Conservation (phyloP, 2,329 filamentous ascomycete species). For the Seiridium unicorne region DNA sequence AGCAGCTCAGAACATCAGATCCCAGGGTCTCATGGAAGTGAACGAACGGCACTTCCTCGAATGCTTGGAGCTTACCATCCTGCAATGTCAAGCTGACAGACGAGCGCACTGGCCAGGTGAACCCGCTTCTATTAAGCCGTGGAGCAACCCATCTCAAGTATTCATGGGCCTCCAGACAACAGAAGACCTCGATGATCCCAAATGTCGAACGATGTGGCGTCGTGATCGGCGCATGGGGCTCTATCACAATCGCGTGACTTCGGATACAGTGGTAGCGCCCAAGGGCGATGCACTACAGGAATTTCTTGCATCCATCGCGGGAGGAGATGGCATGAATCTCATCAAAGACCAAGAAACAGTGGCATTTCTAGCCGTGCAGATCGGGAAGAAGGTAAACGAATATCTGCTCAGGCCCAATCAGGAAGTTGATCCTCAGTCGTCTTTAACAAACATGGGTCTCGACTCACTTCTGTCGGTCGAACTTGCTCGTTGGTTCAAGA, state of each 20-base stretch:
- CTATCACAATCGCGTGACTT: constrained; percentile 20
- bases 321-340: not conserved
- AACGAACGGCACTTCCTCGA: not conserved
- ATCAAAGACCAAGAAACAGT: not conserved
- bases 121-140: not conserved
- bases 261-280: not conserved
- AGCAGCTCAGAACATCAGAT: not conserved
- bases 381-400: not conserved
- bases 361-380: not conserved
- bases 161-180: constrained; percentile 22
- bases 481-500: not conserved
- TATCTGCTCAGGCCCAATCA: not conserved
- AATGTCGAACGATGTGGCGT: constrained; percentile 23
- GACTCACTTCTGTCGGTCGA: not conserved
- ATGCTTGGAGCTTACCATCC: not conserved
- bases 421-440: not conserved
- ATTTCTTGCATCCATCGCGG: not conserved
- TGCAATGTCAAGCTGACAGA: not conserved
- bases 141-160: constrained; percentile 17
- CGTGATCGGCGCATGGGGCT: constrained; percentile 25
- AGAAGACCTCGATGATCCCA: constrained; percentile 20
- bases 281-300: not conserved
- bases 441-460: not conserved
- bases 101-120: not conserved
- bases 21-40: not conserved